Evolutionary conservation across 495 filamentous ascomycete genomes (phyloP).

Genomic region (Bombardia bombarda): DNA sequence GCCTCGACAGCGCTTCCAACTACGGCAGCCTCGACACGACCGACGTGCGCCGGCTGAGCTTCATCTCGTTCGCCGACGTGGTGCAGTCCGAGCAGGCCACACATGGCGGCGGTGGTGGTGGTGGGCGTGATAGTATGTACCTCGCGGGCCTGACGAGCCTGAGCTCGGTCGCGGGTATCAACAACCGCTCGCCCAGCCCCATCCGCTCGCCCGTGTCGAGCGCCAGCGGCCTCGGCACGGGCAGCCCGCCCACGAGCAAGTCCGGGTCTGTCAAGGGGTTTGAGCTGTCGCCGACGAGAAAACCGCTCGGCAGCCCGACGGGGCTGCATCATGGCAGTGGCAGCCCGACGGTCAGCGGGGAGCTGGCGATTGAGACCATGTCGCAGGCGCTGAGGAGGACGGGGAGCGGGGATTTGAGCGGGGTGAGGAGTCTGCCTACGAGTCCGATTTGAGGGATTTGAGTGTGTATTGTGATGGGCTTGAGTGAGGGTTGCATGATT

Average conservation of each 20-base stretch:
- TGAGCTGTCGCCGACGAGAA: slow-evolving; percentile 51
- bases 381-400: slow-evolving; percentile 75
- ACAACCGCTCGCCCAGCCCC: slow-evolving; percentile 66
- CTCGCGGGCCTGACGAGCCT: slow-evolving; percentile 46
- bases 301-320: slow-evolving; percentile 42
- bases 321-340: slow-evolving; percentile 14
- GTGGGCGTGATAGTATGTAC: slow-evolving; percentile 54
- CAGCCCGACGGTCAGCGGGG: slow-evolving; percentile 44
- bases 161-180: slow-evolving; percentile 25
- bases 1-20: slow-evolving; percentile 41
- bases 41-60: slow-evolving; percentile 76
- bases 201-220: slow-evolving; percentile 63
- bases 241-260: slow-evolving; percentile 62
- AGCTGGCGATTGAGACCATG: slow-evolving; percentile 86
- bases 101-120: slow-evolving; percentile 22
- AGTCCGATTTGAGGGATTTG: slow-evolving; percentile 40
- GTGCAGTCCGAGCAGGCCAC: slow-evolving; percentile 76
- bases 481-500: neutral
- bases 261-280: slow-evolving; percentile 56
- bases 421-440: slow-evolving; percentile 50
- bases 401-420: slow-evolving; percentile 69
- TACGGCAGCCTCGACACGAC: slow-evolving; percentile 65
- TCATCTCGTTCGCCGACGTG: slow-evolving; percentile 92
- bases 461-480: neutral
- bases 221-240: slow-evolving; percentile 41